These are phyloP conservation scores for Luvunga scandens DNA, from an alignment of 345 rosid genomes.

Conservation along the genomic window DNA sequence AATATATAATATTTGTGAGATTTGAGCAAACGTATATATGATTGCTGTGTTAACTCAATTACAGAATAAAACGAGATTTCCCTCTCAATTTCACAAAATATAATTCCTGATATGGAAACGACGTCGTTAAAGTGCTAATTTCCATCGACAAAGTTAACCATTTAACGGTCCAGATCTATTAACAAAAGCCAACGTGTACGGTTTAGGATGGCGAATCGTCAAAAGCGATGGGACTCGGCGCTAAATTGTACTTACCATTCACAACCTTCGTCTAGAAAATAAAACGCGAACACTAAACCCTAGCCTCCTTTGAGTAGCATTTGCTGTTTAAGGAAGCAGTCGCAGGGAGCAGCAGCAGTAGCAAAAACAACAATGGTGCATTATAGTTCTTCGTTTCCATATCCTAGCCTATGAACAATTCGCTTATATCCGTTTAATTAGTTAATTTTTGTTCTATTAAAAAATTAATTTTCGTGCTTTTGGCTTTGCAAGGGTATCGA, in stretches of 20 bases:
- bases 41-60: too few relatives aligned
- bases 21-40: too few relatives aligned
- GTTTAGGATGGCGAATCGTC: background rate
- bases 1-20: too few relatives aligned
- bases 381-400: background rate
- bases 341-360: constrained; percentile 1
- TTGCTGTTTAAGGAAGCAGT: background rate
- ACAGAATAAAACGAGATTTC: too few relatives aligned
- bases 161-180: background rate
- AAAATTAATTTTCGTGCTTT: background rate
- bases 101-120: too few relatives aligned
- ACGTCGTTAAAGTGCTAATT: too few relatives aligned
- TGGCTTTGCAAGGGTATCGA: constrained; percentile 57
- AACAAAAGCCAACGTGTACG: background rate
- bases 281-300: constrained; percentile 6
- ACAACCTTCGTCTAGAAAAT: background rate
- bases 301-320: background rate
- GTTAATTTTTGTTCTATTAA: background rate
- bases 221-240: background rate
- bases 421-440: background rate
- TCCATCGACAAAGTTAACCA: background rate
- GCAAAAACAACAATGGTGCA: constrained; percentile 8
- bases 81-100: too few relatives aligned
- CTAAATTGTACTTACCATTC: background rate
- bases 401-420: background rate